phyloP scores from a whole-genome alignment of 441 rosid species.

The Erodium chrysanthum region DNA sequence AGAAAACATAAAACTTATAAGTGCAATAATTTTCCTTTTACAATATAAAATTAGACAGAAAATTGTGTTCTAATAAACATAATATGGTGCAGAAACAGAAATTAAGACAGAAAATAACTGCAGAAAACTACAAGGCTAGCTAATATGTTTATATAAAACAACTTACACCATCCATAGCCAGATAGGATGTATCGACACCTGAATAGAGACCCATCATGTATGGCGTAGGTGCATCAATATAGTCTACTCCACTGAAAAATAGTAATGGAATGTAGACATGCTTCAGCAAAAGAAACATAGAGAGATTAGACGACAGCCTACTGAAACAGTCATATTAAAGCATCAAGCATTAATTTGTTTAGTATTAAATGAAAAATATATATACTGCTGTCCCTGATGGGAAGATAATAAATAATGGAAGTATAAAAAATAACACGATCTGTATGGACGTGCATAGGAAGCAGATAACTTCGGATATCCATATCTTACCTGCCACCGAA shows the following conservation, averaged over 20 bases:
- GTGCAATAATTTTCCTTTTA: not conserved
- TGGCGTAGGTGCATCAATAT: constrained; percentile 97
- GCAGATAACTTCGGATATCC: constrained; percentile 9
- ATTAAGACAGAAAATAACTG: not conserved
- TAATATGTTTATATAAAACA: constrained; percentile 12
- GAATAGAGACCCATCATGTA: constrained; percentile 99
- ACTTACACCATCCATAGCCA: constrained; percentile 96
- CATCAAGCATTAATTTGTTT: constrained; percentile 10
- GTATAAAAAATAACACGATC: constrained; percentile 1
- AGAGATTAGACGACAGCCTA: constrained; percentile 34
- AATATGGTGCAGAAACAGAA: not conserved
- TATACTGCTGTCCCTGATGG: constrained; percentile 12
- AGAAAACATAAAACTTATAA: not conserved
- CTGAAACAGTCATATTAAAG: constrained; percentile 18
- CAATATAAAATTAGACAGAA: not conserved
- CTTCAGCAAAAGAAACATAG: constrained; percentile 66
- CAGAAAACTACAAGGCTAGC: not conserved
- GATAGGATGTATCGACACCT: constrained; percentile 73
- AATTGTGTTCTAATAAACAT: not conserved
- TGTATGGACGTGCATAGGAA: not conserved
- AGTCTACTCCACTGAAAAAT: constrained; percentile 99
- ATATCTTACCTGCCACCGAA: constrained; percentile 85
- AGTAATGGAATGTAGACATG: constrained; percentile 99
- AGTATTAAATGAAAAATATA: constrained; percentile 14
- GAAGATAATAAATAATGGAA: not conserved